Evolutionary conservation across 2,329 filamentous ascomycete species (phyloP).

Genomic region (Colletotrichum neosansevieriae): DNA sequence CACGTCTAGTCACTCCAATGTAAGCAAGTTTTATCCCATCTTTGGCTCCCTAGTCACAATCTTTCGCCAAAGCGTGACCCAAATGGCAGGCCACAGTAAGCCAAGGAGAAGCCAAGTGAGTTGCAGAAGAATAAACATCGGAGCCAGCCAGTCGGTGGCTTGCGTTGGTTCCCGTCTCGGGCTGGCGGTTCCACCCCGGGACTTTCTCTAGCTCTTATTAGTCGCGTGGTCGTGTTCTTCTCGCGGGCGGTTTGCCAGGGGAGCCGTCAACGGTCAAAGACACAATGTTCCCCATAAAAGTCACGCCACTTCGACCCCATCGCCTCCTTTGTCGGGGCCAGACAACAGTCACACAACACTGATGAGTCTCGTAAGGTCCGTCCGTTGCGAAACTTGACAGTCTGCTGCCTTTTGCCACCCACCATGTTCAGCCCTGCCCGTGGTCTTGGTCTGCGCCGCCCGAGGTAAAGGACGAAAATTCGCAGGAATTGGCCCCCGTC

Average conservation of each 20-base stretch:
- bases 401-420: too few relatives aligned
- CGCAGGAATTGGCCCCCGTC: constrained; percentile 1
- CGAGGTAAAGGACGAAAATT: constrained; percentile 12
- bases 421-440: too few relatives aligned
- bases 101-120: background rate
- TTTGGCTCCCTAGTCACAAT: too few relatives aligned
- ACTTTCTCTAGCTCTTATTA: constrained; percentile 31
- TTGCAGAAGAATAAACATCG: background rate
- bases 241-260: constrained; percentile 1
- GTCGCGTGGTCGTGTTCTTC: constrained; percentile 11
- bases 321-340: constrained; percentile 26
- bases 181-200: constrained; percentile 33
- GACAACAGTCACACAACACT: background rate
- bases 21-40: too few relatives aligned
- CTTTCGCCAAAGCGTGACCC: background rate
- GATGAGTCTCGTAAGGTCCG: background rate
- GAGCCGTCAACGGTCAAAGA: background rate
- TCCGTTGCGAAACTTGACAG: background rate
- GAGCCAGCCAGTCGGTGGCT: constrained; percentile 16
- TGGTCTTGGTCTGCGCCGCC: background rate
- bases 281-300: constrained; percentile 32
- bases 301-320: constrained; percentile 39
- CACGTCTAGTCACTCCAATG: too few relatives aligned
- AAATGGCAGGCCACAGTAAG: background rate
- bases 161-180: constrained; percentile 8